Evolutionary conservation across 192 early-diverging fungal genomes (phyloP), one percentile per base, ranked within the genome.

Genomic region (Coemansia javaensis): DNA sequence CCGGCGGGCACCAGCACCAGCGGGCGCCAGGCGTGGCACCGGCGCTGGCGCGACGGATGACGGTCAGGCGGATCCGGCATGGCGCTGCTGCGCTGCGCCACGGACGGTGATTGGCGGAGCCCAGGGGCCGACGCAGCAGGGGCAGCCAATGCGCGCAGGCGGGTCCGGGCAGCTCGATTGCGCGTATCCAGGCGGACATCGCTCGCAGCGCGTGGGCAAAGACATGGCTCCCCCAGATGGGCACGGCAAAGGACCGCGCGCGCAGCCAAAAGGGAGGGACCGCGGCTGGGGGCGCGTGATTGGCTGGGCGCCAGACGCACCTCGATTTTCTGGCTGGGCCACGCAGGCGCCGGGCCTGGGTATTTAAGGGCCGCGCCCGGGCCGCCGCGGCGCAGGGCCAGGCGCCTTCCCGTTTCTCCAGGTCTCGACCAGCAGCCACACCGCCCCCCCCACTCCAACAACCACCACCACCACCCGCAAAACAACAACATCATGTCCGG

Each of bases 401-500:
- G 17, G 10, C 25, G 24, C 30, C 24, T 44, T 54, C 46, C 24
- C 32, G 17, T 34, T 56, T 35, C 24, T 27, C 17, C 28, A 38
- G n/a, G n/a, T n/a, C n/a, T n/a, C n/a, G n/a, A n/a, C n/a, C n/a
- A n/a, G n/a, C n/a, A n/a, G n/a, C n/a, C n/a, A n/a, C n/a, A n/a
- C n/a, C n/a, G n/a, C n/a, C n/a, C n/a, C n/a, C n/a, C n/a, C n/a
- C n/a, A 17, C 33, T 32, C 10, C 32, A 35, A 14, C 16, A n/a
- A n/a, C n/a, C n/a, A n/a, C n/a, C n/a, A n/a, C n/a, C n/a, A n/a
- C n/a, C n/a, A n/a, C n/a, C n/a, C n/a, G n/a, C n/a, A n/a, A n/a
- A 17, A 12, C 14, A 46, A 15, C 5, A 5, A 30, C 55, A 81
- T 28, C 60, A 91, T 97, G 94, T 84, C 94, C 83, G 94, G 94